Evolutionary conservation across 805 yeast genomes (phyloP).

Genomic region (Candida qinlingensis): DNA sequence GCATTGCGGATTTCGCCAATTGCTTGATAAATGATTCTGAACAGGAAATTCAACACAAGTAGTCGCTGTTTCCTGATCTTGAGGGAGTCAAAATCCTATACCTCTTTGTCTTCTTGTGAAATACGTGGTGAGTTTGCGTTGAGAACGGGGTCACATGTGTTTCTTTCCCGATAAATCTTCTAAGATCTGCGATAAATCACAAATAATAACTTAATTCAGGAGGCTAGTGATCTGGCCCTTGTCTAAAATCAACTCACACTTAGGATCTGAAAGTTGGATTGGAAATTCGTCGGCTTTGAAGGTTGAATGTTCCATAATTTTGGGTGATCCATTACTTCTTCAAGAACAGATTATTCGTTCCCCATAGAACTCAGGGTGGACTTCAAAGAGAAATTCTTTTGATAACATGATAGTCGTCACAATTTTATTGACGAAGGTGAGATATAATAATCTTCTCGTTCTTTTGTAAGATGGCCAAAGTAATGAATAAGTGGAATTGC

Average conservation of each 20-base stretch:
- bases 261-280: not conserved
- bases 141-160: too few relatives aligned
- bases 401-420: not conserved
- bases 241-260: not conserved
- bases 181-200: not conserved
- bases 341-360: not conserved
- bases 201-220: not conserved
- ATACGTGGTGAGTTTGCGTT: too few relatives aligned
- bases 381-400: not conserved
- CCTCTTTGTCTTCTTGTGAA: too few relatives aligned
- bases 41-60: too few relatives aligned
- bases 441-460: conserved; percentile 73
- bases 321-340: too few relatives aligned
- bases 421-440: conserved; percentile 50
- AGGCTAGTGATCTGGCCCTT: not conserved
- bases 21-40: not conserved
- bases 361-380: not conserved
- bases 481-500: conserved; percentile 84
- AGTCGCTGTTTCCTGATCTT: not conserved
- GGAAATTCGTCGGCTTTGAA: not conserved
- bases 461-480: conserved; percentile 84
- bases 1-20: not conserved
- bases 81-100: too few relatives aligned
- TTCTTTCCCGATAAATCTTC: not conserved
- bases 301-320: too few relatives aligned